Evolutionary conservation across 495 filamentous ascomycete genomes (phyloP).

Genomic region (Mytilinidion resinicola): DNA sequence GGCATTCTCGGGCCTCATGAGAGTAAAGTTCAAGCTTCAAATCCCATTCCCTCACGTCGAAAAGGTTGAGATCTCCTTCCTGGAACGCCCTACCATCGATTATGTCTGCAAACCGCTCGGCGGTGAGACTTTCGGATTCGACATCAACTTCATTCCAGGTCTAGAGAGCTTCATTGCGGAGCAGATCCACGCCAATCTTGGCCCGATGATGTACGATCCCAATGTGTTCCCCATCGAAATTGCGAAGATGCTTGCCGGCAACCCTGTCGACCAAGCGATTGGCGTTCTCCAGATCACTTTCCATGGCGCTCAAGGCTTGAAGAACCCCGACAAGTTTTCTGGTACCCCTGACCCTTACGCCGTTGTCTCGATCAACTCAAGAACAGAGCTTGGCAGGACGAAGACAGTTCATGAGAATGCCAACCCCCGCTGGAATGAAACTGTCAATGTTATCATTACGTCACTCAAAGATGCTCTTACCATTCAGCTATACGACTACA

Average conservation of each 20-base stretch:
- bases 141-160: slow-evolving; percentile 97
- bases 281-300: slow-evolving; percentile 88
- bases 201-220: slow-evolving; percentile 94
- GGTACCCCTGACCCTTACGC: slow-evolving; percentile 92
- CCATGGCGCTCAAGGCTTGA: slow-evolving; percentile 83
- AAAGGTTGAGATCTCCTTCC: slow-evolving; percentile 83
- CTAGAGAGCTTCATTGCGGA: slow-evolving; percentile 91
- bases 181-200: slow-evolving; percentile 84
- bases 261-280: slow-evolving; percentile 89
- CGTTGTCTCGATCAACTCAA: slow-evolving; percentile 76
- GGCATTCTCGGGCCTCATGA: slow-evolving; percentile 88
- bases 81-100: slow-evolving; percentile 70
- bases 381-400: slow-evolving; percentile 73
- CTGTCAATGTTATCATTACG: slow-evolving; percentile 86
- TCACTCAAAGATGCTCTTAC: slow-evolving; percentile 81
- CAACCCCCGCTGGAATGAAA: slow-evolving; percentile 93
- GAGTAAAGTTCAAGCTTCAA: slow-evolving; percentile 95
- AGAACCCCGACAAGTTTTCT: slow-evolving; percentile 89
- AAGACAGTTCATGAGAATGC: slow-evolving; percentile 79
- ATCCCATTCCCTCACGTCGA: slow-evolving; percentile 93
- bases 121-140: slow-evolving; percentile 90
- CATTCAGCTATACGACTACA: slow-evolving; percentile 82
- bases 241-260: slow-evolving; percentile 96
- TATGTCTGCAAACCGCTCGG: slow-evolving; percentile 97
- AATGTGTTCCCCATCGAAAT: slow-evolving; percentile 98